phyloP scores from a whole-genome alignment of 768 basidiomycete species.

The Trametes villosa region DNA sequence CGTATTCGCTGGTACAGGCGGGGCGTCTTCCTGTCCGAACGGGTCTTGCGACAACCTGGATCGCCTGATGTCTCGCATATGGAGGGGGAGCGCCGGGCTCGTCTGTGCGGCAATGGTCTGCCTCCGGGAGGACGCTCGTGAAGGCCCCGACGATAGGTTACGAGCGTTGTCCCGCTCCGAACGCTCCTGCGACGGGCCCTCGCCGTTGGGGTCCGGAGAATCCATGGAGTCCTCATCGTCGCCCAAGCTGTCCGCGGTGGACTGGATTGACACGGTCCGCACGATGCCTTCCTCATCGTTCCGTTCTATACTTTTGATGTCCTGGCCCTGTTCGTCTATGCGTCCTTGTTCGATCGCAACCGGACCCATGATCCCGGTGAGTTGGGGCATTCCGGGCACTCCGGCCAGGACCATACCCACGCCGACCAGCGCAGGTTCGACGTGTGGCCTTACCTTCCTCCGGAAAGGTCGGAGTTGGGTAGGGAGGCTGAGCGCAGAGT shows the following conservation, averaged over 20 bases:
- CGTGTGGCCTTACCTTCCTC: constrained; percentile 72
- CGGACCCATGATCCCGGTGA: constrained; percentile 76
- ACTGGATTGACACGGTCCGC: constrained; percentile 31
- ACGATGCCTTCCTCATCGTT: constrained; percentile 45
- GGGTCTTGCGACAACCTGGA: constrained; percentile 74
- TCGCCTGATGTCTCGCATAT: constrained; percentile 54
- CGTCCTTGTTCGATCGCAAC: constrained; percentile 92
- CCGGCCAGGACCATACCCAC: constrained; percentile 83
- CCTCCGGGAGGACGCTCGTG: constrained; percentile 32
- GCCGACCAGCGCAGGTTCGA: constrained; percentile 80
- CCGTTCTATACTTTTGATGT: constrained; percentile 53
- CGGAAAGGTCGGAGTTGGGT: constrained; percentile 52
- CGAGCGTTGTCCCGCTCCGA: background rate
- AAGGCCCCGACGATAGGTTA: background rate
- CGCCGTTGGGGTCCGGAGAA: constrained; percentile 39
- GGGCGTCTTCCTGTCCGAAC: constrained; percentile 64
- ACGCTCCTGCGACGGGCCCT: constrained; percentile 24
- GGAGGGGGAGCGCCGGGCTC: constrained; percentile 70
- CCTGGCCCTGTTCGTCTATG: constrained; percentile 60
- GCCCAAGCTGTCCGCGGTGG: constrained; percentile 32
- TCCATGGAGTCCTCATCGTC: constrained; percentile 49
- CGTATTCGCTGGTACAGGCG: constrained; percentile 35
- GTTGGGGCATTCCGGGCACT: constrained; percentile 70
- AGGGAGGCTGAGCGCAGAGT: constrained; percentile 59
- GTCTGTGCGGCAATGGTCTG: constrained; percentile 72